Percentiles rank a stretch among this genome's conserved stretches.
phyloP scores from a whole-genome alignment of 148 eudicot genomes.

The Salicornia ramosissima region DNA sequence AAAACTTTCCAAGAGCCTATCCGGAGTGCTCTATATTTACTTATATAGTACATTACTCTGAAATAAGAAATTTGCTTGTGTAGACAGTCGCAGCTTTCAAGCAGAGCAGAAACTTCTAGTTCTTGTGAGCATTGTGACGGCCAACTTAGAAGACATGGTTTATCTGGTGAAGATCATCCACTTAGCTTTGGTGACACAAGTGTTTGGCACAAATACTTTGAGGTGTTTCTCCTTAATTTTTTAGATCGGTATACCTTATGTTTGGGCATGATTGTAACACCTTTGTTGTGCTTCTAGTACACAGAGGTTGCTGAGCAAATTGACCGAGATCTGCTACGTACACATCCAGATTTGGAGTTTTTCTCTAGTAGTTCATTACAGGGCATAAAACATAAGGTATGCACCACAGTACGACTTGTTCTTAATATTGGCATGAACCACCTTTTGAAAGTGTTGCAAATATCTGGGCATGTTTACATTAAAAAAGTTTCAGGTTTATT shows the following conservation, averaged over 20 bases:
- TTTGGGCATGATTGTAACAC: neutral
- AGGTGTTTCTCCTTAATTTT: conserved; percentile 28
- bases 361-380: conserved; percentile 44
- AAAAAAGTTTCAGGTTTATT: neutral
- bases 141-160: conserved; percentile 39
- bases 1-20: neutral
- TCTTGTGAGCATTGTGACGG: conserved; percentile 32
- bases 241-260: neutral
- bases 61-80: conserved; percentile 9
- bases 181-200: conserved; percentile 50
- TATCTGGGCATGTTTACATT: neutral
- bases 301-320: conserved; percentile 60
- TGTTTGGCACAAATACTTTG: conserved; percentile 57
- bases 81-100: conserved; percentile 51
- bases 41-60: neutral
- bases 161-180: conserved; percentile 58
- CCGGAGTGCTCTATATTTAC: neutral
- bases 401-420: no score
- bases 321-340: conserved; percentile 63
- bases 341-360: conserved; percentile 59
- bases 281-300: conserved; percentile 31
- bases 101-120: conserved; percentile 15
- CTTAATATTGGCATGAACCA: no score
- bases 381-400: conserved; percentile 49
- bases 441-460: neutral